These are phyloP conservation scores for Balakata baccata DNA, from an alignment of 345 rosid species.

Conservation along the genomic window DNA sequence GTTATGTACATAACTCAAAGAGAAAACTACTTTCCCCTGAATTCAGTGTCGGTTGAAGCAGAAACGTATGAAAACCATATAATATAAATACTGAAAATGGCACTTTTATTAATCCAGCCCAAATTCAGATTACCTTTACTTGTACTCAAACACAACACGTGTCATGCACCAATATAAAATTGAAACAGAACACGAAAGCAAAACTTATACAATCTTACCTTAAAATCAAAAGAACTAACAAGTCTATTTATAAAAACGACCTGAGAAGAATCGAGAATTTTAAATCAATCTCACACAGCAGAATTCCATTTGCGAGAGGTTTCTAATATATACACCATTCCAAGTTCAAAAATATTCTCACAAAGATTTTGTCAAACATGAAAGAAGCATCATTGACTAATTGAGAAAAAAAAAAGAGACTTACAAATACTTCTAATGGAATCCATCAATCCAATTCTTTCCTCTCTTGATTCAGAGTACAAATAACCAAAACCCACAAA, in stretches of 20 bases:
- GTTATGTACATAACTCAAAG: not conserved
- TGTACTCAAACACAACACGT: constrained; percentile 3
- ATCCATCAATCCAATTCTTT: not conserved
- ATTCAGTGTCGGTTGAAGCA: constrained; percentile 6
- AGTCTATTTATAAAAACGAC: not conserved
- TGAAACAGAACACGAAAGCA: not conserved
- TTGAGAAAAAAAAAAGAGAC: not conserved
- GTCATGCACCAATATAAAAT: not conserved
- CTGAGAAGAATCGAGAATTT: not conserved
- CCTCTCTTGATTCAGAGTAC: not conserved
- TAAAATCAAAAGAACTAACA: not conserved
- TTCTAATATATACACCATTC: not conserved
- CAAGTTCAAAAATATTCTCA: not conserved
- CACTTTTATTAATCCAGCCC: not conserved
- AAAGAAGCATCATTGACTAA: not conserved
- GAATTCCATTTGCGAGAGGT: too few relatives aligned
- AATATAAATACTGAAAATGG: not conserved
- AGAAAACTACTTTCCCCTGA: not conserved
- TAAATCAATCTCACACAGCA: too few relatives aligned
- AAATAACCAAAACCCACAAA: not conserved
- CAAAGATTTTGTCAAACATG: not conserved
- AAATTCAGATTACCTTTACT: not conserved
- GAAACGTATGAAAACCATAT: constrained; percentile 15
- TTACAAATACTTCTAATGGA: not conserved
- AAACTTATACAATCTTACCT: not conserved